A percentile compares a stretch with the other conserved stretches of the same genome.
Conservation (phyloP, 169 alveolate genomes). For the Perkinsus chesapeaki region DNA sequence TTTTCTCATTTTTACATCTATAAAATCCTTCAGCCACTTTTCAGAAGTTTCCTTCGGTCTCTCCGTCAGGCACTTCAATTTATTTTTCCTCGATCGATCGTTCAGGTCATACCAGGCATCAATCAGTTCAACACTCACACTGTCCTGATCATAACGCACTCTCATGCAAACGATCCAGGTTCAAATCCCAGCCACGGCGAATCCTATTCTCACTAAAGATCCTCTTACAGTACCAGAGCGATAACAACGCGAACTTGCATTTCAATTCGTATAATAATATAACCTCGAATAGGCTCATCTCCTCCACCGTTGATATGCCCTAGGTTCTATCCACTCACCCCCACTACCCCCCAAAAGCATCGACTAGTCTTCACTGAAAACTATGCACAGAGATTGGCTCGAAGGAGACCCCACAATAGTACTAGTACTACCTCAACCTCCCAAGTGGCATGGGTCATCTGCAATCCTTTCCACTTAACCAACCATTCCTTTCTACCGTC, state of each 20-base stretch:
- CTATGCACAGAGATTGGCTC: too few species aligned
- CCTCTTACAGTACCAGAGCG: neutral
- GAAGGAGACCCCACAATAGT: too few species aligned
- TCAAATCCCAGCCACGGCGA: too few species aligned
- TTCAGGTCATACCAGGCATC: neutral
- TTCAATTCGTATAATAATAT: too few species aligned
- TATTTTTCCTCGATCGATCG: neutral
- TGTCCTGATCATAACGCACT: neutral
- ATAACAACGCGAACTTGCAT: too few species aligned
- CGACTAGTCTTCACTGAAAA: too few species aligned
- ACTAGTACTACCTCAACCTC: neutral
- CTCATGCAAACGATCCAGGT: neutral
- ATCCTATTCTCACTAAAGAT: too few species aligned
- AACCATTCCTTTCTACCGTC: neutral
- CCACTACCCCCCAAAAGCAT: too few species aligned
- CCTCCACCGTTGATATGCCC: too few species aligned
- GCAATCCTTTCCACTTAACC: neutral
- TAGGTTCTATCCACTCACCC: too few species aligned
- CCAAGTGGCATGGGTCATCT: neutral
- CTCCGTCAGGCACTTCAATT: neutral
- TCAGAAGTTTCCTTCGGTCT: neutral
- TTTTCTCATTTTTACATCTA: neutral
- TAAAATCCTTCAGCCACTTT: neutral
- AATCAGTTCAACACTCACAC: neutral
- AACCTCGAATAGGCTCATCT: too few species aligned